Evolutionary conservation across 83 land plant species (phyloP).

Genomic region (Picea abies): DNA sequence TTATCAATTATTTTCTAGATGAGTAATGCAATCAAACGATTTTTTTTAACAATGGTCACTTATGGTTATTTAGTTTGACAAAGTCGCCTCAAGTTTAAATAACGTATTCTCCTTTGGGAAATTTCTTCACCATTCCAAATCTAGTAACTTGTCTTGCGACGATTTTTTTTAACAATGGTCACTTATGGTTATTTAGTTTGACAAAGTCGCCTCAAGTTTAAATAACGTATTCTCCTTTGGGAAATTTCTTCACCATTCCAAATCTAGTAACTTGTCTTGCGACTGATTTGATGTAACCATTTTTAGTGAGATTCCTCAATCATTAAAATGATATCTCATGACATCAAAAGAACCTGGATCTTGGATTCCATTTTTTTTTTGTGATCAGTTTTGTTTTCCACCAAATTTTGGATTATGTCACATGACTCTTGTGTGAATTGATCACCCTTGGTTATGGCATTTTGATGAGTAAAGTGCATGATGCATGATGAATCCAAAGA

Average conservation of each 20-base stretch:
- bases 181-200: no score
- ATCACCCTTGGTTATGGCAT: constrained; percentile 5
- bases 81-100: constrained; percentile 79
- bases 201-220: constrained; percentile 78
- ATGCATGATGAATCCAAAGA: constrained; percentile 86
- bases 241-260: constrained; percentile 70
- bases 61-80: constrained; percentile 17
- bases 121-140: constrained; percentile 73
- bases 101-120: constrained; percentile 60
- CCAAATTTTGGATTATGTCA: not conserved
- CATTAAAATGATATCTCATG: constrained; percentile 80
- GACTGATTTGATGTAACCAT: constrained; percentile 91
- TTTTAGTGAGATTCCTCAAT: constrained; percentile 80
- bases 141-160: constrained; percentile 67
- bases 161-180: no score
- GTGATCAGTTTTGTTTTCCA: not conserved
- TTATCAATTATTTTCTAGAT: no score
- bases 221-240: constrained; percentile 69
- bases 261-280: constrained; percentile 63
- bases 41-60: no score
- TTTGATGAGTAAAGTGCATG: constrained; percentile 67
- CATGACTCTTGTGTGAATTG: not conserved
- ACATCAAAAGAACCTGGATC: constrained; percentile 56
- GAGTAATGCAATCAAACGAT: no score
- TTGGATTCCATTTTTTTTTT: constrained; percentile 11